A percentile compares a stretch with the other conserved stretches of the same genome.
These are phyloP conservation scores for Sphaerulina vaccinii DNA, from an alignment of 2,329 filamentous ascomycete species.

Conservation along the genomic window DNA sequence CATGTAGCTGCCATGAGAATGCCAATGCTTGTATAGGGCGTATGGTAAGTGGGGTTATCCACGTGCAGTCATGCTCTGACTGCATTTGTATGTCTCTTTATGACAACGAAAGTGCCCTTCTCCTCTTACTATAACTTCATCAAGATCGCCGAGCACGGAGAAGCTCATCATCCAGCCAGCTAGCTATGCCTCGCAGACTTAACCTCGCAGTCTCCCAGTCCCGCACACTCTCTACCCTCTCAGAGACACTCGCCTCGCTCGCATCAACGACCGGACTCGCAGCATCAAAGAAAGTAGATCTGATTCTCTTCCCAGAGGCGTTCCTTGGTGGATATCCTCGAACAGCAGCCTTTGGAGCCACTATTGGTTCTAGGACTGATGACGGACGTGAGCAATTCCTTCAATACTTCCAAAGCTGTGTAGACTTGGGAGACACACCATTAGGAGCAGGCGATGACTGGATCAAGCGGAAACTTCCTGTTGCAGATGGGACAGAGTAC, in stretches of 20 bases:
- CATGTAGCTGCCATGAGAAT: too few species aligned
- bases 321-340: conserved; percentile 91
- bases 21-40: neutral
- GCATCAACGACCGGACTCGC: conserved; percentile 63
- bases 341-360: conserved; percentile 72
- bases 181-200: conserved; percentile 41
- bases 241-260: conserved; percentile 65
- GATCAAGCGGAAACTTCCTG: conserved; percentile 61
- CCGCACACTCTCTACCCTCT: conserved; percentile 48
- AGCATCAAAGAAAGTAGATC: conserved; percentile 58
- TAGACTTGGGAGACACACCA: conserved; percentile 80
- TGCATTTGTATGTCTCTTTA: neutral
- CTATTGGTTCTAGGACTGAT: conserved; percentile 66
- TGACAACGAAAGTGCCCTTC: too few species aligned
- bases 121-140: neutral
- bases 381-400: conserved; percentile 79
- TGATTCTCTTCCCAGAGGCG: conserved; percentile 88
- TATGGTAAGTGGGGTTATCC: neutral
- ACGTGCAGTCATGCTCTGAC: conserved; percentile 1
- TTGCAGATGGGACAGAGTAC: conserved; percentile 47
- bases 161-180: neutral
- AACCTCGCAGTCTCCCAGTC: conserved; percentile 52
- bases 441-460: conserved; percentile 69
- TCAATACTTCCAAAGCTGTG: conserved; percentile 72
- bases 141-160: too few species aligned